Percentiles rank a stretch among this genome's conserved stretches.
Evolutionary conservation across 176 grass and related monocot species (phyloP).

Genomic region (Aegilops umbellulata): DNA sequence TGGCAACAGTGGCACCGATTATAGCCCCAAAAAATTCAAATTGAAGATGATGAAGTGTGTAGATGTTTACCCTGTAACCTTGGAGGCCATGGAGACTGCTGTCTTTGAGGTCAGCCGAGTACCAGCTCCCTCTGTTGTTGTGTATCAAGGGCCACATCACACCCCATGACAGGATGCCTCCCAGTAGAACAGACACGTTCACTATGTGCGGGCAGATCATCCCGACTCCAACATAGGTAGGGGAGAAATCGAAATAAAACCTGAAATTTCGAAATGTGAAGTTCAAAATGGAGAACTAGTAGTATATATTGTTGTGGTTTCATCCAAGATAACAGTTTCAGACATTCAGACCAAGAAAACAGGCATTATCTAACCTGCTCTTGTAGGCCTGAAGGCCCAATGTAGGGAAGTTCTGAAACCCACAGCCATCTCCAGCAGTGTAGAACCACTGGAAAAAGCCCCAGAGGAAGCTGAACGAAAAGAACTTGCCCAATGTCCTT

Average conservation of each 20-base stretch:
- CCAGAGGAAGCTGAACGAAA: constrained; percentile 63
- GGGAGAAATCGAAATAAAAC: constrained; percentile 44
- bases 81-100: constrained; percentile 53
- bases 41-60: not conserved
- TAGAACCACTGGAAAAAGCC: constrained; percentile 94
- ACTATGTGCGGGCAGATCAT: constrained; percentile 51
- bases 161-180: constrained; percentile 49
- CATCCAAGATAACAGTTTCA: not conserved
- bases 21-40: not conserved
- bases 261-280: not conserved
- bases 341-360: not conserved
- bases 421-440: constrained; percentile 60
- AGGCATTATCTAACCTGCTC: constrained; percentile 30
- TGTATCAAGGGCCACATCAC: constrained; percentile 46
- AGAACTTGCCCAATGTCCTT: constrained; percentile 51
- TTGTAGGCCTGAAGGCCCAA: constrained; percentile 48
- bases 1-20: not conserved
- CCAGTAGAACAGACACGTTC: constrained; percentile 41
- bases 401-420: constrained; percentile 59
- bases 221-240: constrained; percentile 51
- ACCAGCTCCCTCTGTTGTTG: constrained; percentile 41
- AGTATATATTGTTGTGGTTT: too few relatives aligned
- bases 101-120: not conserved
- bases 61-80: constrained; percentile 61
- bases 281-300: not conserved